Evolutionary conservation across 2,329 filamentous ascomycete genomes (phyloP).

Genomic region (Periconia sp.): DNA sequence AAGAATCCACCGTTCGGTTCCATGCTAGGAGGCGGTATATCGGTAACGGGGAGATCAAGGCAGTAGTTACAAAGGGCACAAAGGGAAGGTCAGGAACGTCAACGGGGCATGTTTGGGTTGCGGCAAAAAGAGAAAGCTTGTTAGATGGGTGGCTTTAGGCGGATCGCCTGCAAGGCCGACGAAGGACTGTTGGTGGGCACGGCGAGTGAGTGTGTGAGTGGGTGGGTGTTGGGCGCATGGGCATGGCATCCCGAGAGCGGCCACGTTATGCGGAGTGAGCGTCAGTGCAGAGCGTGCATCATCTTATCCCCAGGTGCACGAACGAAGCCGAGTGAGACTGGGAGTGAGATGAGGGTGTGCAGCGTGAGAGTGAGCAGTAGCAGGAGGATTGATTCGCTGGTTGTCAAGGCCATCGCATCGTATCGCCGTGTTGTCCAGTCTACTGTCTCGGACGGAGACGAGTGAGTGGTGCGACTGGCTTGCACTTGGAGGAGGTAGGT

Average conservation of each 20-base stretch:
- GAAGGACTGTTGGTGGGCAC: background rate
- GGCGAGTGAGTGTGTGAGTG: background rate
- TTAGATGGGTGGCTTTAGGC: too few relatives aligned
- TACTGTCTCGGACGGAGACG: background rate
- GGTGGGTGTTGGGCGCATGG: background rate
- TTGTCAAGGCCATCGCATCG: too few relatives aligned
- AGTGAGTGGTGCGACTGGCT: background rate
- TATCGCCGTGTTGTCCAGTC: background rate
- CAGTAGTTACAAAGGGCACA: background rate
- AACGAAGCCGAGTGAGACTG: conserved; percentile 2
- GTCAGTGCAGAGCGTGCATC: conserved; percentile 6
- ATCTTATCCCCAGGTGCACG: conserved; percentile 1
- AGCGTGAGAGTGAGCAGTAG: background rate
- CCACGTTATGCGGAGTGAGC: conserved; percentile 15
- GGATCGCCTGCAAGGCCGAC: too few relatives aligned
- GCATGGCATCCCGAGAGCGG: conserved; percentile 4
- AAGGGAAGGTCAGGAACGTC: too few relatives aligned
- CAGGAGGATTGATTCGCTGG: too few relatives aligned
- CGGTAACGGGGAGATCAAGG: background rate
- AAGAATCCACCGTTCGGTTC: background rate
- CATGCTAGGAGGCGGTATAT: background rate
- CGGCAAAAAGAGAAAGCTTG: background rate
- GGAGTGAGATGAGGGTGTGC: background rate
- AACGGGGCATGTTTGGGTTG: background rate
- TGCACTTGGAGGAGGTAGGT: too few relatives aligned